Evolutionary conservation across 352 stramenopile species (phyloP).

Genomic region (Phytophthora megakarya): DNA sequence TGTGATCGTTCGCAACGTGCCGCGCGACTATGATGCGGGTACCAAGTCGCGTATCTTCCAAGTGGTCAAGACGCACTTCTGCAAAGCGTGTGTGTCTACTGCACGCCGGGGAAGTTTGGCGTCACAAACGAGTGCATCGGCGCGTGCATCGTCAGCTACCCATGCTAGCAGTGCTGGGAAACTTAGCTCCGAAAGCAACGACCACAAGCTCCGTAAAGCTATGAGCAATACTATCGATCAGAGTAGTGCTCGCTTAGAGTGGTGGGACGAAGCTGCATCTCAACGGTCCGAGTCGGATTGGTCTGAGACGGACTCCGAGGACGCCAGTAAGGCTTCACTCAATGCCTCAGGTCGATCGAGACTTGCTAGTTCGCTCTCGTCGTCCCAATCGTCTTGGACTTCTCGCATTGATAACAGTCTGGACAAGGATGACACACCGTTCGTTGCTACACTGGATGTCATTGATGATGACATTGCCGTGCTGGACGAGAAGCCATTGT

Average conservation of each 20-base stretch:
- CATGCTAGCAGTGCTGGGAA: slow-evolving; percentile 4
- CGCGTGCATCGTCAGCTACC: slow-evolving; percentile 8
- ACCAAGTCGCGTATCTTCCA: slow-evolving; percentile 53
- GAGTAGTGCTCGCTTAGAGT: slow-evolving; percentile 16
- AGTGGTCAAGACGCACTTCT: slow-evolving; percentile 64
- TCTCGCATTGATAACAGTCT: slow-evolving; percentile 26
- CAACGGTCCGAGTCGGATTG: slow-evolving; percentile 43
- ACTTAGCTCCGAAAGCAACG: slow-evolving; percentile 10
- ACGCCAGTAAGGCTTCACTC: slow-evolving; percentile 39
- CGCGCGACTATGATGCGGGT: slow-evolving; percentile 18
- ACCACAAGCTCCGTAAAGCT: slow-evolving; percentile 16
- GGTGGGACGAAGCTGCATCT: slow-evolving; percentile 34
- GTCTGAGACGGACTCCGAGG: slow-evolving; percentile 51
- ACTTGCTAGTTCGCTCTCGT: slow-evolving; percentile 39
- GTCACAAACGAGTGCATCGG: slow-evolving; percentile 6
- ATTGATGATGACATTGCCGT: slow-evolving; percentile 49
- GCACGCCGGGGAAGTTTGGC: slow-evolving; percentile 36
- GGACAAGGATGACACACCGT: slow-evolving; percentile 47
- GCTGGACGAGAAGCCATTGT: slow-evolving; percentile 34
- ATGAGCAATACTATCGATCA: slow-evolving; percentile 12
- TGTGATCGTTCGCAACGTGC: slow-evolving; percentile 56
- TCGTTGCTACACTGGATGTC: slow-evolving; percentile 50
- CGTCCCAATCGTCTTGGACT: slow-evolving; percentile 39
- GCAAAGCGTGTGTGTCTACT: slow-evolving; percentile 54
- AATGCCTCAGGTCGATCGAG: slow-evolving; percentile 34